Evolutionary conservation across 306 rosid species (phyloP), one percentile per base, ranked within the genome.

Genomic region (Rosa multiflora): DNA sequence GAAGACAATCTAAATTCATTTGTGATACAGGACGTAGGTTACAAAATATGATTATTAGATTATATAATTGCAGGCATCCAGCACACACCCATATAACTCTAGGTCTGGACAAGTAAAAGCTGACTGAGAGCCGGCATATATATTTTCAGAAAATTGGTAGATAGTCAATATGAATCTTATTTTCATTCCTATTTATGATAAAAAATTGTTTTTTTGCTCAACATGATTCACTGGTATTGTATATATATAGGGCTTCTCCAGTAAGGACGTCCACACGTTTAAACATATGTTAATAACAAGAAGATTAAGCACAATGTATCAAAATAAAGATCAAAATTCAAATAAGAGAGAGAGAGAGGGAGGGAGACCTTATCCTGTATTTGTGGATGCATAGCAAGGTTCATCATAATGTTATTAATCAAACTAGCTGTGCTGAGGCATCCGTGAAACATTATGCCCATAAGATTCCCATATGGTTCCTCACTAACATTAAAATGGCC

Each of bases 371-470:
- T 86, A 51, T 91, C 90, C 80, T 93, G 98, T 86, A 90, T 82
- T 79, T 89, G 81, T 14, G 72, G 81, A 81, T 91, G 91, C 68
- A 66, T 81, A 63, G 35, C 91, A 78, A 91, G 94, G 86, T 84
- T 85, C 76, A 80, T 83, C 87, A 93, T 79, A 43, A 87, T 73
- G 71, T 84, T 86, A 73, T 85, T 73, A 17, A 93, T 87, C 87
- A 93, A 84, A 72, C 89, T 81, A 17, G 90, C 84, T 3, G 91
- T 89, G 78, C 91, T 86, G 72, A 88, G 87, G 85, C 91, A 87
- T 86, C 98, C 98, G 80, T 91, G 94, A 85, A 86, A 85, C 93
- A 91, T 91, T 82, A 91, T 75, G 21, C 92, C 89, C 97, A 93
- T 88, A 77, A 91, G 82, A 75, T 89, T 87, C 62, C 92, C 88